Evolutionary conservation across 768 basidiomycete genomes (phyloP).

Genomic region (Phlebiopsis gigantea): DNA sequence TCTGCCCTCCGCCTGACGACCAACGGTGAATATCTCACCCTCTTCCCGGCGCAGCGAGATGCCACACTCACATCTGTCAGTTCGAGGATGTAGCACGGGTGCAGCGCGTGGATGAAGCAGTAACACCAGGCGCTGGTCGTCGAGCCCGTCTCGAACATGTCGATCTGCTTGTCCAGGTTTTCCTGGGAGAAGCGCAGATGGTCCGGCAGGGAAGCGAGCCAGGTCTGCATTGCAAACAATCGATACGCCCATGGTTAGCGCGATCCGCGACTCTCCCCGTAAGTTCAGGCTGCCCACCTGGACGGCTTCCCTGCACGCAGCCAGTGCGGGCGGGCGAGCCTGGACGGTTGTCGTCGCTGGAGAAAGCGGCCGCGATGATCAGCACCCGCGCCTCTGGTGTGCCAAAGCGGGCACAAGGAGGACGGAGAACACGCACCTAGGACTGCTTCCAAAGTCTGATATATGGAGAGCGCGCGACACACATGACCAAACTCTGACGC

Average conservation of each 20-base stretch:
- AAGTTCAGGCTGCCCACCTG: slow-evolving; percentile 1
- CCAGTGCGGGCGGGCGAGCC: slow-evolving; percentile 13
- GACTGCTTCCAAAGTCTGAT: slow-evolving; percentile 52
- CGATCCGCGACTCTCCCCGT: slow-evolving; percentile 8
- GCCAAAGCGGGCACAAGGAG: not conserved
- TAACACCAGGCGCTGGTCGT: slow-evolving; percentile 81
- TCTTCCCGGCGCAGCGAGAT: not conserved
- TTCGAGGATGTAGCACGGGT: slow-evolving; percentile 63
- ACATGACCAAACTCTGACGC: slow-evolving; percentile 75
- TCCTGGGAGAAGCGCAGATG: slow-evolving; percentile 68
- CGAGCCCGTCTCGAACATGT: slow-evolving; percentile 76
- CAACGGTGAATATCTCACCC: not conserved
- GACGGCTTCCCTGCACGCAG: slow-evolving; percentile 10
- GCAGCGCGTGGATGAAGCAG: slow-evolving; percentile 66
- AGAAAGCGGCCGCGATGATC: not conserved
- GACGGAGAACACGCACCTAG: slow-evolving; percentile 35
- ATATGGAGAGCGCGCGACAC: slow-evolving; percentile 62
- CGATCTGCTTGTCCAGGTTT: slow-evolving; percentile 60
- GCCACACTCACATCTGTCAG: slow-evolving; percentile 50
- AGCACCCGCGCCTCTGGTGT: not conserved
- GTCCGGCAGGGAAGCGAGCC: slow-evolving; percentile 63
- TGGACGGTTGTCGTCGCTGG: slow-evolving; percentile 17
- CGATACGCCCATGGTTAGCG: not conserved
- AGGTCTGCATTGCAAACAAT: slow-evolving; percentile 23
- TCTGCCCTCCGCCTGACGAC: slow-evolving; percentile 13